Evolutionary conservation across 2,329 filamentous ascomycete genomes (phyloP), one percentile per base, ranked within the genome.

Genomic region (Fusarium compactum): DNA sequence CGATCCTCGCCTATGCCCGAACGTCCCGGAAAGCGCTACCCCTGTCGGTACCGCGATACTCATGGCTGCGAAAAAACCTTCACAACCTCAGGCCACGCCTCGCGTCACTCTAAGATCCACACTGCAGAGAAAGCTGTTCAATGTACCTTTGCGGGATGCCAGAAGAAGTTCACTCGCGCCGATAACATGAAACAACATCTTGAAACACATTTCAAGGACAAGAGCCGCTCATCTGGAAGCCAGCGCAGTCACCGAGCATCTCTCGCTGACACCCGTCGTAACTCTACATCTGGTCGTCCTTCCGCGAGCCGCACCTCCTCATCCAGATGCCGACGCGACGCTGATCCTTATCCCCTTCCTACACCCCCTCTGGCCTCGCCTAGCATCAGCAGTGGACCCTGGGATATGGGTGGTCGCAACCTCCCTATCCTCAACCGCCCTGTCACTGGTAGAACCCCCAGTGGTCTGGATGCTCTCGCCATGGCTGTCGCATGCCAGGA

Each of bases 151-250:
- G 82, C 85, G 1, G 91, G 91, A 64, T 95, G 92, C 83, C 87
- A 89, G 79, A 94, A 94, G 82, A 92, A 91, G 76, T 95, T 95
- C 74, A 94, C 91, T 14, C 90, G 92, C 69, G 90, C 91, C 73
- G 92, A 95, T 84, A 95, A 95, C 83, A 95, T 95, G 92, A 93
- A 94, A 84, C 92, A 94, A 81, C 92, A 95, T 76, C 86, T 93
- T 30, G 88, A 92, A 74, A 94, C 92, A 1, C 92, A 95, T 78
- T 91, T 88, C 80, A 90, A 90, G 79, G 86, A 89, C 69, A 87
- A 87, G 80, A 82, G 81, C 32, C 83, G 85, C 29, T 80, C 82
- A 5, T 81, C 82, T 4, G 73, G 76, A n/a, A 73, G 78, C 65
- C 71, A 78, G 66, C 76, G 79, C 65, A 72, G 74, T 38, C 76